Evolutionary conservation across 345 rosid genomes (phyloP).

Genomic region (Bruguiera gymnorhiza): DNA sequence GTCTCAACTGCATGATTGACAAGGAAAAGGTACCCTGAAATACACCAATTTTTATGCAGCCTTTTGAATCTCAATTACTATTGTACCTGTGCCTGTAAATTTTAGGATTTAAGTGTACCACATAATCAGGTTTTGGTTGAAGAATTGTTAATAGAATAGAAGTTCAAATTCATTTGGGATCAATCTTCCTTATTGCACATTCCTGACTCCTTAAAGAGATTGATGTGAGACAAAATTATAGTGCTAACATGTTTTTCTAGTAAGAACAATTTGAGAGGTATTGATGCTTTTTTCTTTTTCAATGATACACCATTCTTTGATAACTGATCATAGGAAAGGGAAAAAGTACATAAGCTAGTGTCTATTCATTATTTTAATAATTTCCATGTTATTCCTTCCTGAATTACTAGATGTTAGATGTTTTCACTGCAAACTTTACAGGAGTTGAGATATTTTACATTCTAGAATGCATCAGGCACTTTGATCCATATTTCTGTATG

Average conservation of each 20-base stretch:
- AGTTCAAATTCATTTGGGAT: neutral
- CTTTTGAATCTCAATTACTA: too few species aligned
- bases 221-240: neutral
- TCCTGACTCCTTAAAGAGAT: neutral
- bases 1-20: too few species aligned
- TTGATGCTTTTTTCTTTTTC: neutral
- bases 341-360: neutral
- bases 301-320: too few species aligned
- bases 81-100: too few species aligned
- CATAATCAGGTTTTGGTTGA: too few species aligned
- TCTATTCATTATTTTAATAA: neutral
- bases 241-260: neutral
- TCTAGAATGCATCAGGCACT: neutral
- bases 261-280: too few species aligned
- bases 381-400: neutral
- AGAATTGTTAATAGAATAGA: neutral
- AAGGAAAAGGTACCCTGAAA: neutral
- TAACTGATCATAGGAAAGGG: neutral
- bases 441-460: neutral
- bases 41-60: neutral
- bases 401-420: neutral
- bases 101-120: too few species aligned
- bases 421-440: neutral
- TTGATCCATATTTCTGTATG: conserved; percentile 5
- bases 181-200: neutral